Base-by-base conservation (phyloP, 805 yeast species). In the Saturnispora sekii region DNA sequence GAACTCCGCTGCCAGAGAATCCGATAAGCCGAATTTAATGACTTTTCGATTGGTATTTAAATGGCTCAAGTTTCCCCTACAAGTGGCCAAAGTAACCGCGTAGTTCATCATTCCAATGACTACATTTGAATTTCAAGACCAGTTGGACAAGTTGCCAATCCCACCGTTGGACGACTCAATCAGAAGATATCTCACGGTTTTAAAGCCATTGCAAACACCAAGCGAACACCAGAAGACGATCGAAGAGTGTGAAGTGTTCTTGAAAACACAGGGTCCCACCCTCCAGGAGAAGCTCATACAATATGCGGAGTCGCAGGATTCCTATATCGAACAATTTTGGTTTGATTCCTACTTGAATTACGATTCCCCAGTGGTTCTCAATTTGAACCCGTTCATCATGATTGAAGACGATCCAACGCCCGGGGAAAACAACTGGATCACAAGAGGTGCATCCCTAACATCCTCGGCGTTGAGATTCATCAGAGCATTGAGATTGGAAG, bases 321-420 rank as follows among this genome's bases (percentile, higher is more conserved):
- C 94, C 2, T 88, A 84, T 61, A 88, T 88, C 51, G 96, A 88
- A 63, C 95, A 88, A 62, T 88, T 88, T 61, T 88, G 96, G 96
- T 88, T 77, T 62, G 96, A 88, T 59, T 78, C 95, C 1, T 88
- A 88, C 61, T 69, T 88, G 52, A 81, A 81, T 61, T 85, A 84
- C 61, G 96, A 88, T 61, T 80, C 85, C 10, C 88, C 93, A 0
- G 95, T 88, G 34, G 97, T 88, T n/a, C 70, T 88, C 50, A 88
- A 88, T 62, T 73, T 88, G 54, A 88, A 88, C 57, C 97, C 97
- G 0, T 88, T 85, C 58, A 87, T 88, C 61, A 74, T 87, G 54
- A 72, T 88, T 49, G 95, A 88, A 60, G 96, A 88, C 58, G 96
- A 88, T 56, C 95, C 96, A 1, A 85, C 93, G 55, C 76, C 81